Evolutionary conservation across 23 red algal genomes (phyloP).

Genomic region (Gracilariopsis chorda): DNA sequence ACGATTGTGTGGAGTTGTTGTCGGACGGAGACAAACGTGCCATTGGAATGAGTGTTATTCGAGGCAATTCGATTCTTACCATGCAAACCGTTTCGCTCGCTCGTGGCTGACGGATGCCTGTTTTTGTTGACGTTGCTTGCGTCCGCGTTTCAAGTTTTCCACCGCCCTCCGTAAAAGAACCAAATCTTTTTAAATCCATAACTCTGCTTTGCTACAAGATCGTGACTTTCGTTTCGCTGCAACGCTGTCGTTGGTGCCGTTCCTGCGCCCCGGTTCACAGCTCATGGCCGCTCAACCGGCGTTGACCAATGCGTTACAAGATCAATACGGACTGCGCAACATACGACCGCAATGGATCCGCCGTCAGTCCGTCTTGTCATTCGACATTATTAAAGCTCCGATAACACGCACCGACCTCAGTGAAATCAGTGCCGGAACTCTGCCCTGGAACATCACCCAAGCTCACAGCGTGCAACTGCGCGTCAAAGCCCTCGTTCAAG

Average conservation of each 20-base stretch:
- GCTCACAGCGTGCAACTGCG: slow-evolving; percentile 30
- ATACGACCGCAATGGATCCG: slow-evolving; percentile 32
- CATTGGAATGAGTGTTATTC: slow-evolving; percentile 67
- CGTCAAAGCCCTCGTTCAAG: slow-evolving; percentile 34
- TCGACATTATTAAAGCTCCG: neutral
- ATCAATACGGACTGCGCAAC: slow-evolving; percentile 45
- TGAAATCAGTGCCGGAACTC: slow-evolving; percentile 7
- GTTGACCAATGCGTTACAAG: neutral
- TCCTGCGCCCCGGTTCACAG: no score
- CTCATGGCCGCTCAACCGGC: no score
- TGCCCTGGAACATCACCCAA: slow-evolving; percentile 26
- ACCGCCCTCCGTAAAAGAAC: no score
- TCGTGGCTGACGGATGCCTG: no score
- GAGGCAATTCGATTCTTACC: slow-evolving; percentile 59
- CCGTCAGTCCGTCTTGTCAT: slow-evolving; percentile 21
- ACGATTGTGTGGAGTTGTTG: slow-evolving; percentile 63
- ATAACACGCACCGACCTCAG: slow-evolving; percentile 26
- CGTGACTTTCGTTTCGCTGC: no score
- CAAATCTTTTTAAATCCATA: no score
- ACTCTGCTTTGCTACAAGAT: no score
- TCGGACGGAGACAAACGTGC: slow-evolving; percentile 22
- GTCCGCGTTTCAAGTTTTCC: no score
- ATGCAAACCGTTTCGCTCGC: no score
- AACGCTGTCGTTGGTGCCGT: no score
- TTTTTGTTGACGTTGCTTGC: no score